A percentile compares a stretch with the other conserved stretches of the same genome.
phyloP scores from a whole-genome alignment of 148 eudicot species.

The Drosera capensis region DNA sequence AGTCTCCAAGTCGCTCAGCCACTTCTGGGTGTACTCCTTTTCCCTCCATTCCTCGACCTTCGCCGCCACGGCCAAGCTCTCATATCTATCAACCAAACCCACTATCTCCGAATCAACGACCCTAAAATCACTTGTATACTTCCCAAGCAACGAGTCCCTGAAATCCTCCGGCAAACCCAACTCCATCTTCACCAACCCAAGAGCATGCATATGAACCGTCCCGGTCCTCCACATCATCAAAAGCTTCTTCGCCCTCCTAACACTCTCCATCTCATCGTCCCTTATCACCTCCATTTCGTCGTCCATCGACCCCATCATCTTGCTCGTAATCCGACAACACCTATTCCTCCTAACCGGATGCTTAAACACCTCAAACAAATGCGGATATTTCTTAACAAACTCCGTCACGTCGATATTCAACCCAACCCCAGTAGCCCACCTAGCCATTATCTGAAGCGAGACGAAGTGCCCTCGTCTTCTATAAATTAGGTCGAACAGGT shows the following conservation, averaged over 20 bases:
- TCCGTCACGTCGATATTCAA: slow-evolving; percentile 28
- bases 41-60: slow-evolving; percentile 71
- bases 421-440: slow-evolving; percentile 47
- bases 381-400: slow-evolving; percentile 40
- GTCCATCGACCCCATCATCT: slow-evolving; percentile 29
- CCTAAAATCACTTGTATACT: slow-evolving; percentile 33
- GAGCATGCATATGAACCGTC: slow-evolving; percentile 47
- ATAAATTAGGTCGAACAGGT: slow-evolving; percentile 45
- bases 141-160: slow-evolving; percentile 44
- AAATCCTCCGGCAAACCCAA: slow-evolving; percentile 62
- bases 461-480: slow-evolving; percentile 33
- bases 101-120: slow-evolving; percentile 51
- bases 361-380: slow-evolving; percentile 54
- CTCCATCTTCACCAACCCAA: slow-evolving; percentile 46
- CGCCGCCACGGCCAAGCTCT: slow-evolving; percentile 21
- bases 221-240: slow-evolving; percentile 57
- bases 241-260: slow-evolving; percentile 38
- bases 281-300: slow-evolving; percentile 22
- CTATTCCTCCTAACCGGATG: slow-evolving; percentile 42
- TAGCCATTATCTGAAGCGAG: slow-evolving; percentile 47
- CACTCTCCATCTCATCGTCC: slow-evolving; percentile 34
- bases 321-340: slow-evolving; percentile 34
- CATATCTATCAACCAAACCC: slow-evolving; percentile 30
- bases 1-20: slow-evolving; percentile 81
- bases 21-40: slow-evolving; percentile 47